phyloP scores from a whole-genome alignment of 345 rosid genomes.

The Acer yangbiense region DNA sequence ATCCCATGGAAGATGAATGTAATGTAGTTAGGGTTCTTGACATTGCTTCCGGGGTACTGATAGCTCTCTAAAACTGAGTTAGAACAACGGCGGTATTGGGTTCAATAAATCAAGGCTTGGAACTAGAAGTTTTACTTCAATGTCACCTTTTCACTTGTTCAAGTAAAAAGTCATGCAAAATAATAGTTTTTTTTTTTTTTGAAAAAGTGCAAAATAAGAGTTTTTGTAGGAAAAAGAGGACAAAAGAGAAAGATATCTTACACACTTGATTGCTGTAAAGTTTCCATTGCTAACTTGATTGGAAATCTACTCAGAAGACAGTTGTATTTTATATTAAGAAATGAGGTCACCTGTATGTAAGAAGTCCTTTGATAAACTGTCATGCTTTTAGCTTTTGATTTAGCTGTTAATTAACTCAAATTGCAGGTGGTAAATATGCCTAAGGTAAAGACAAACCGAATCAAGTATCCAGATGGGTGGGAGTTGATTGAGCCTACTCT shows the following conservation, averaged over 20 bases:
- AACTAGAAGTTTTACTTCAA: neutral
- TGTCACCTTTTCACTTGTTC: neutral
- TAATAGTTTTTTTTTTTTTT: neutral
- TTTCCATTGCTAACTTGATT: neutral
- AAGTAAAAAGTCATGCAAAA: neutral
- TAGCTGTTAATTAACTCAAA: neutral
- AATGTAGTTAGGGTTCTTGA: neutral
- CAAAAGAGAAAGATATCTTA: neutral
- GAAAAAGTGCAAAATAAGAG: neutral
- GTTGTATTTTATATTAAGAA: neutral
- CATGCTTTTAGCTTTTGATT: neutral
- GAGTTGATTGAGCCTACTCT: slow-evolving; percentile 83
- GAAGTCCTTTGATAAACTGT: neutral
- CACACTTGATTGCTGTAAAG: neutral
- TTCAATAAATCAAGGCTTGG: neutral
- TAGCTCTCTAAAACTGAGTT: neutral
- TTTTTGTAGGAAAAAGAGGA: neutral
- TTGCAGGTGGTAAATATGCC: slow-evolving; percentile 56
- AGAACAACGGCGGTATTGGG: neutral
- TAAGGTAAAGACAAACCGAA: slow-evolving; percentile 69
- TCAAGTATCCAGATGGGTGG: slow-evolving; percentile 78
- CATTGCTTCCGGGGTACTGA: neutral
- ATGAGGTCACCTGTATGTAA: neutral
- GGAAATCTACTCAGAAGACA: neutral
- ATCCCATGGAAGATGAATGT: neutral